Evolutionary conservation across 257 asterid species (phyloP), one percentile per base, ranked within the genome.

Genomic region (Penstemon barbatus): DNA sequence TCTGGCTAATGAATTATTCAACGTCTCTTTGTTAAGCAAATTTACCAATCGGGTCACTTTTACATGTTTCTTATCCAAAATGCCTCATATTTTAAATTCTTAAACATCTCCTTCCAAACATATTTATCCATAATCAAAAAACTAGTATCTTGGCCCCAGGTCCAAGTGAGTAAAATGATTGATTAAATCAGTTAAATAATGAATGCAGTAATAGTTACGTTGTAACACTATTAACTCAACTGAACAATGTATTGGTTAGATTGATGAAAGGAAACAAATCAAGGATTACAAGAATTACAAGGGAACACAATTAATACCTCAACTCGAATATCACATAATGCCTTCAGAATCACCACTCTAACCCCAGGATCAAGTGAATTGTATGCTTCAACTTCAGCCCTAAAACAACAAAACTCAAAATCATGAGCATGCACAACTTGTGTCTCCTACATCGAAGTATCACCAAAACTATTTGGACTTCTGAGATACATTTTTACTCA

Each of bases 281-380:
- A 43, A 68, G 67, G 36, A 64, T 64, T 69, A 19, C 61, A 71
- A 60, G 55, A 45, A 74, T 51, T 42, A 57, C 48, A 58, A 6
- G 50, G 57, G 68, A 75, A 61, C 53, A 71, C 58, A 15, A 62
- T 42, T 42, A 13, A 74, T 84, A 94, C 99, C 99, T 91, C 97
- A 51, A 94, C 97, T 63, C 99, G 99, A 74, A 94, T 94, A 80
- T 94, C 99, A 71, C 99, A 94, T 62, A 91, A 65, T 45, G 99
- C 99, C 87, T 94, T 94, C 81, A 94, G 73, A 77, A 91, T 94
- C 79, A 89, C 82, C 82, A 91, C 97, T 19, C 99, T 87, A 60
- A 94, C 91, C 25, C 85, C 93, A 44, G 97, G 97, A 76, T 91
- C 96, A 55, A 94, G 90, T 43, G 87, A 75, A 67, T 73, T 80